Base-by-base conservation (phyloP, 306 rosid species). In the Sechiopsis laciniata region DNA sequence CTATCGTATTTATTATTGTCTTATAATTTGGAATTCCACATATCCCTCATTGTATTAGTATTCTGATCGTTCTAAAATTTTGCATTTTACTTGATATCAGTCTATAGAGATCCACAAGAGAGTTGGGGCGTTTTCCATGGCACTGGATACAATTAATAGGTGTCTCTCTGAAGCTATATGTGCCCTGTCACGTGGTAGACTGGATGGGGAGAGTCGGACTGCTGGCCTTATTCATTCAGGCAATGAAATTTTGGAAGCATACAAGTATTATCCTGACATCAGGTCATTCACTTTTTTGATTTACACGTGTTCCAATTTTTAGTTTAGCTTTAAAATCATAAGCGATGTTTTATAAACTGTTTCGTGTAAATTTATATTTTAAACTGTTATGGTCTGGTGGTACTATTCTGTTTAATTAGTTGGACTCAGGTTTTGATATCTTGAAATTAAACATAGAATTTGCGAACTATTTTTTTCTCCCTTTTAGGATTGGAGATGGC, bases 81-180 rank as follows among this genome's bases (percentile, higher is more conserved):
- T 72, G 37, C 12, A 1, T 74, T 50, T 64, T 60, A 58, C 40
- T 32, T 6, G 12, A 70, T 45, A 77, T 60, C 89, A 94, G 99
- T 91, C 97, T 50, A 85, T 94, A 62, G 99, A 94, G 86, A 86
- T 94, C 78, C 91, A 91, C 85, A 94, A 87, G 86, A 90, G 99
- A 77, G 87, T 94, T 55, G 95, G 95, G 32, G 96, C 97, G 73
- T 91, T 94, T 80, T 94, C 99, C 64, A 80, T 83, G 89, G 99
- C 99, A 12, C 75, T 94, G 82, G 92, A 94, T 81, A 91, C 96
- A 58, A 91, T 89, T 83, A 94, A 91, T 73, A 94, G 85, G 87
- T 94, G 97, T 83, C 90, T 94, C 68, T 89, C 99, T 24, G 97
- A 94, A 83, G 96, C 99, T 72, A 83, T 94, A 73, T 91, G 96